A percentile compares a stretch with the other conserved stretches of the same genome.
These are phyloP conservation scores for Carex cristatella DNA, from an alignment of 176 grass and related monocot genomes.

Conservation along the genomic window DNA sequence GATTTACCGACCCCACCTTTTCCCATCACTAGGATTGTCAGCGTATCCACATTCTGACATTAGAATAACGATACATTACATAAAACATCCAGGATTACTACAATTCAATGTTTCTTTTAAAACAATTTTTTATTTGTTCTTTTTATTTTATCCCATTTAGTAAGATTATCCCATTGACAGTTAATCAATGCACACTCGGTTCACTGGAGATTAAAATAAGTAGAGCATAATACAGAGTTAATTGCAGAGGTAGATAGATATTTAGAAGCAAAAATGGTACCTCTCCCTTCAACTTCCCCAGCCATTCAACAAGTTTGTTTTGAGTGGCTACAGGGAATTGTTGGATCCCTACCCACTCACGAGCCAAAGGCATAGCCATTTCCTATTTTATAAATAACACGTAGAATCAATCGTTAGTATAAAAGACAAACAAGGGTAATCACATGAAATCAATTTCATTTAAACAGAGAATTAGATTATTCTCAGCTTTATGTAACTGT, in stretches of 20 bases:
- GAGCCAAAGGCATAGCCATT: conserved; percentile 40
- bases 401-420: not conserved
- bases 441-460: not conserved
- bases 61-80: not conserved
- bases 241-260: not conserved
- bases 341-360: conserved; percentile 76
- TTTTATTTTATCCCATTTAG: not conserved
- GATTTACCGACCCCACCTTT: conserved; percentile 98
- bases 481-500: not conserved
- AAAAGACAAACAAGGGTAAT: not conserved
- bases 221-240: not conserved
- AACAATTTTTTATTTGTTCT: not conserved
- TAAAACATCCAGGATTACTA: not conserved
- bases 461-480: not conserved
- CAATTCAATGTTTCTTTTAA: not conserved
- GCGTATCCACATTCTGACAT: conserved; percentile 68
- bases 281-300: conserved; percentile 22
- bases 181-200: not conserved
- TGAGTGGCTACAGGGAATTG: conserved; percentile 75
- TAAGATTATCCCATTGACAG: not conserved
- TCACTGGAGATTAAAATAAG: not conserved
- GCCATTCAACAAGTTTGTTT: conserved; percentile 79
- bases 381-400: not conserved
- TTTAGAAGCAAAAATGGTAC: not conserved
- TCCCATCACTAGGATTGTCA: conserved; percentile 94